Base-by-base conservation (phyloP, 768 basidiomycete species). In the Naganishia antarctica region DNA sequence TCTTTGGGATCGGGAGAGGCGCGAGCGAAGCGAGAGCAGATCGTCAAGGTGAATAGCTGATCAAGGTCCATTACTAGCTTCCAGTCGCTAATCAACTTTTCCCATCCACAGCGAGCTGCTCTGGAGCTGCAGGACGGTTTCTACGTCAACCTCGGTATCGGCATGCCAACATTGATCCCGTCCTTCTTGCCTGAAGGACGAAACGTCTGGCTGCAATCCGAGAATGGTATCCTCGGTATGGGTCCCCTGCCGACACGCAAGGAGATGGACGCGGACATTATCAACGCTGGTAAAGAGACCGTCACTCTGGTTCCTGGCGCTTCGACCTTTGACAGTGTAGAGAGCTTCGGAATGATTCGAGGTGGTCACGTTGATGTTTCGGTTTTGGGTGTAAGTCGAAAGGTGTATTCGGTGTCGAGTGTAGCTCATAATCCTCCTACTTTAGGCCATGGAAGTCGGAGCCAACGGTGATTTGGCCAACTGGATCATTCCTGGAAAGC, bases 271-370 rank as follows among this genome's bases (percentile, higher is more conserved):
- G 65, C 89, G 41, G 91, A 96, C 76, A 83, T 93, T 68, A 89
- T 94, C 71, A 96, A 96, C 70, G 92, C 91, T 43, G 91, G 91
- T 23, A 96, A 96, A 76, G 91, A 94, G 79, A 92, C 91, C 5
- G 84, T 94, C 46, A 93, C 91, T 8, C 82, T 96, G 13, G 80
- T 93, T 23, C 91, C 91, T 29, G 91, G 91, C 21, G 89, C 91
- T 26, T 87, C 91, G 4, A 79, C 91, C 16, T 96, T 96, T 73
- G 91, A 92, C 78, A 91, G 90, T 3, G 85, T 85, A 71, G 91
- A 93, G 78, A 92, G 91, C 3, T 96, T 96, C 71, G 88, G 87
- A 8, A 96, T 96, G 91, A 94, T 96, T 78, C 88, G 91, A 51
- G 91, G 91, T 45, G 91, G 91, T 4, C 91, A 96, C 77, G 84